Base-by-base conservation (phyloP, 1,284 basidiomycete species). In the Cutaneotrichosporon cyanovorans region DNA sequence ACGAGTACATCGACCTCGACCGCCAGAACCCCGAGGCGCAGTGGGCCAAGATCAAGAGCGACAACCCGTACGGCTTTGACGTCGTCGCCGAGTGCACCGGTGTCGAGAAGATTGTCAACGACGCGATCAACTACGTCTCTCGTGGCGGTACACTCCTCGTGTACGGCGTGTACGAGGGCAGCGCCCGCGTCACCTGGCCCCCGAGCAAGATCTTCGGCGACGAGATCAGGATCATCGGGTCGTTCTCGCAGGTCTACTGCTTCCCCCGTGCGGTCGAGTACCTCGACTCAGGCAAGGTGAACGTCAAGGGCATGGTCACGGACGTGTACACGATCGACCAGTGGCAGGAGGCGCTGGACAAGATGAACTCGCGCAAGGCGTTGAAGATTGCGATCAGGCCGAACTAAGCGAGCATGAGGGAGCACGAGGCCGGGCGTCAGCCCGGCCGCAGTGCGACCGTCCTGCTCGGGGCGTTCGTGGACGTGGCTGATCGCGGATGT, bases 231-330 rank as follows among this genome's bases (percentile, higher is more conserved):
- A 86, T 89, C 61, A 83, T 88, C 56, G 85, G 85, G 28, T 88
- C 85, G 2, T 88, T 88, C 73, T 82, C 85, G 10, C 87, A 89
- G 64, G 83, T 81, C 8, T 80, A 79, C 72, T 89, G 86, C 73
- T 89, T 91, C 78, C 85, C 87, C 46, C 82, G 87, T 38, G 85
- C 87, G 7, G 80, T 91, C 40, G 82, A 81, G n/a, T 87, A 89
- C 66, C 79, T 90, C 47, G 87, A 90, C 62, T 81, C 80, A 59
- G 84, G 85, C 25, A 88, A 86, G 73, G 76, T 91, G 63, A 81
- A 77, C 45, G 80, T 85, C 37, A 83, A 85, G 68, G 87, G 86
- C 37, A 86, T 90, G 83, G 87, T 74, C 48, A 85, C 86, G 23
- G 80, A 89, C 62, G 69, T 80, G 32, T 89, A 80, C 74, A 78